phyloP scores from a whole-genome alignment of 768 basidiomycete genomes.

The Lactarius vividus region DNA sequence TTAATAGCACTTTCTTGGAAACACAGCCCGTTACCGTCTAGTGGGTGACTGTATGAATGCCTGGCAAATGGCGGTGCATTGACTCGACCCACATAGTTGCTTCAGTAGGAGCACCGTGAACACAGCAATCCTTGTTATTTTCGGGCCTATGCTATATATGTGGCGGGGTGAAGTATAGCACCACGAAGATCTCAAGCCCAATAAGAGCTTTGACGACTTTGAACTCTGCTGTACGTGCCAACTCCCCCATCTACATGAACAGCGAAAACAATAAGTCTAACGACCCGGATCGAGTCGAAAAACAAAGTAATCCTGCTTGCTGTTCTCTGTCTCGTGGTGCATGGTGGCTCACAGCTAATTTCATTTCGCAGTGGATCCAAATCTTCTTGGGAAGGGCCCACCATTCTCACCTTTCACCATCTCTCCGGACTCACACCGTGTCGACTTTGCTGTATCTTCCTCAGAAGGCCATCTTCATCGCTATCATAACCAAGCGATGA shows the following conservation, averaged over 20 bases:
- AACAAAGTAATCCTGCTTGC: not conserved
- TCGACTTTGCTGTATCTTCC: not conserved
- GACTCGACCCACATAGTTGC: conserved; percentile 4
- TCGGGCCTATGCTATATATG: not conserved
- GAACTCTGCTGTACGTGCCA: conserved; percentile 8
- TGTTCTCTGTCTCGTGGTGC: not conserved
- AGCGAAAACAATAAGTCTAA: not conserved
- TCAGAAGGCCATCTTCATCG: not conserved
- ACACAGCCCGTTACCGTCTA: not conserved
- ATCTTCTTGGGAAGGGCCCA: not conserved
- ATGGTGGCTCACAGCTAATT: not conserved
- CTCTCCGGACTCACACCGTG: not conserved
- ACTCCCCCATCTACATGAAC: not conserved
- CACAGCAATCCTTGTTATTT: not conserved
- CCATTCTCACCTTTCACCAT: not conserved
- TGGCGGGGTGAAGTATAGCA: not conserved
- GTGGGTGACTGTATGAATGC: not conserved
- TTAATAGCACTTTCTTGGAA: not conserved
- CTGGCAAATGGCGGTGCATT: not conserved
- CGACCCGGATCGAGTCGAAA: not conserved
- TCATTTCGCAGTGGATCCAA: not conserved
- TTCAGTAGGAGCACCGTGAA: not conserved
- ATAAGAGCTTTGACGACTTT: not conserved
- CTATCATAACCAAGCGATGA: not conserved
- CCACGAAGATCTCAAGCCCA: not conserved